Evolutionary conservation across 371 early-diverging fungal genomes (phyloP), one percentile per base, ranked within the genome.

Genomic region (Zychaea mexicana): DNA sequence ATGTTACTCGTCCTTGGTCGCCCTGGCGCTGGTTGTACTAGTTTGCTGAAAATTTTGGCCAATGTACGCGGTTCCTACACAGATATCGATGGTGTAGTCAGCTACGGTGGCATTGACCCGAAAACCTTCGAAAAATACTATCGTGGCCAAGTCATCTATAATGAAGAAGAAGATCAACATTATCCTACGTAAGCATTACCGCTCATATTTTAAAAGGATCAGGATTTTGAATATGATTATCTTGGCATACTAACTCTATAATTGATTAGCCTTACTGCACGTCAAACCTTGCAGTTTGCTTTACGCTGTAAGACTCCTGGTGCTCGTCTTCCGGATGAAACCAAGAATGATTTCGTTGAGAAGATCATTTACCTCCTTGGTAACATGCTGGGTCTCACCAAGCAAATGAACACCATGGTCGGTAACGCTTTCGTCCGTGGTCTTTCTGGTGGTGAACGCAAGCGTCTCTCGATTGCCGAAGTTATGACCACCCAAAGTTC

Each of bases 391-490:
- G 90, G 92, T n/a, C 76, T 93, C n/a, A 85, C 86, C 27, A 86
- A 88, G 64, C 90, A 89, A 68, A 83, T 88, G 60, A 76, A 94
- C 68, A 90, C 93, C 7, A 75, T 90, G 45, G 92, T 96, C 10
- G 96, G 96, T 19, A 90, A 94, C 71, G 92, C 90, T 2, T 86
- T 86, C 53, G 75, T 91, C 31, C 90, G 92, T 61, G 95, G 95
- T 64, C 77, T 94, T 26, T 89, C 89, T 22, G 97, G 90, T 65
- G 96, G 96, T 65, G 94, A 89, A 80, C 85, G 91, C 66, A 95
- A 96, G 86, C 89, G 97, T 65, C 78, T 92, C 21, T 85, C 89
- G 2, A 93, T 95, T 65, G 95, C 92, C 22, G 90, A 90, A 75
- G 93, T 95, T 77, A 88, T 97, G 62, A 86, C 96, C 5, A 85